Percentiles rank a stretch among this genome's conserved stretches.
Evolutionary conservation across 768 basidiomycete species (phyloP).

Genomic region (Boletus edulis): DNA sequence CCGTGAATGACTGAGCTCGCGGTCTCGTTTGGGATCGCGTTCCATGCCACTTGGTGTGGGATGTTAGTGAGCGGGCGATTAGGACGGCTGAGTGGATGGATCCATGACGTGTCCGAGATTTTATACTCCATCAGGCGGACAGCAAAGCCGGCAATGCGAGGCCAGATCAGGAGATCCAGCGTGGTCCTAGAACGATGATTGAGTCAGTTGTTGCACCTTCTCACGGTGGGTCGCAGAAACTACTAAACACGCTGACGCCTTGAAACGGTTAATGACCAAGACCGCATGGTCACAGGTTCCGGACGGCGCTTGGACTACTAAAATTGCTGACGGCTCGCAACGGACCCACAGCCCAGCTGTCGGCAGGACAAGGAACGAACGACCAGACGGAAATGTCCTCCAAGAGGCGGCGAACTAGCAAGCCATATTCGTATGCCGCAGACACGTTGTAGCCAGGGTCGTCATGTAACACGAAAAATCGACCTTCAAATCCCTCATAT

Average conservation of each 20-base stretch:
- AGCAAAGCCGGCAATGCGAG: no score
- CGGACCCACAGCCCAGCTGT: not conserved
- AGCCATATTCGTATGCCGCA: not conserved
- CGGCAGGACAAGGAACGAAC: not conserved
- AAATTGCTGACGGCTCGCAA: conserved; percentile 9
- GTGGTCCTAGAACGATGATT: not conserved
- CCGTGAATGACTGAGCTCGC: conserved; percentile 8
- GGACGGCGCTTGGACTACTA: conserved; percentile 11
- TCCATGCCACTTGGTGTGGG: conserved; percentile 7
- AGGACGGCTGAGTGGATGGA: not conserved
- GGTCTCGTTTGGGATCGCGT: conserved; percentile 2
- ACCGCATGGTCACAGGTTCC: not conserved
- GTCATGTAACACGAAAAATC: conserved; percentile 1
- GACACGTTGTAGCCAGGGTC: conserved; percentile 10
- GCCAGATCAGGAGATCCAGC: not conserved
- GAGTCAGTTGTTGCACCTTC: not conserved
- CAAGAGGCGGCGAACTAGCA: not conserved
- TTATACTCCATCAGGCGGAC: conserved; percentile 16
- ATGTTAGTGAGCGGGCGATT: not conserved
- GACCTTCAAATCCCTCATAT: not conserved
- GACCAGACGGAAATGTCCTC: not conserved
- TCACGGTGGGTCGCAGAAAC: conserved; percentile 6
- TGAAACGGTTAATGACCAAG: not conserved
- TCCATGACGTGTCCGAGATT: not conserved
- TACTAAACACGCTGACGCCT: conserved; percentile 19